A percentile compares a stretch with the other conserved stretches of the same genome.
Conservation (phyloP, 169 alveolate genomes). For the Eimeria acervulina region DNA sequence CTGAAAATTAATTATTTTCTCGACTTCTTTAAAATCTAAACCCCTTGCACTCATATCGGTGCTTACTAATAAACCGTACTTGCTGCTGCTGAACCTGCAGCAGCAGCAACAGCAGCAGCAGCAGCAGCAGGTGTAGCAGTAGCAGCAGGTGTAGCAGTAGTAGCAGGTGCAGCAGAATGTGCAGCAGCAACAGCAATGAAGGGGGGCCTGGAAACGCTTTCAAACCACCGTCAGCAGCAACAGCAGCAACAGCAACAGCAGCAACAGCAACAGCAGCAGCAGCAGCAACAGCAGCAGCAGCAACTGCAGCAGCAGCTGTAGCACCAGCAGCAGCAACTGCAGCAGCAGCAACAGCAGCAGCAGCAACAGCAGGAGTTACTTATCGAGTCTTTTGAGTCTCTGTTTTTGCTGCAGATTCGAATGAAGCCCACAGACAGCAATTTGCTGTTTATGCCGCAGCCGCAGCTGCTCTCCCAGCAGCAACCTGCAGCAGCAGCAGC, state of each 20-base stretch:
- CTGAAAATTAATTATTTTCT: conserved; percentile 96
- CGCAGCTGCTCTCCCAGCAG: conserved; percentile 26
- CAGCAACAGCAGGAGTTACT: not conserved
- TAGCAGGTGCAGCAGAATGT: conserved; percentile 27
- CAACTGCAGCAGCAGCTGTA: not conserved
- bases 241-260: conserved; percentile 84
- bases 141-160: conserved; percentile 91
- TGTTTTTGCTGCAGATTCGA: conserved; percentile 76
- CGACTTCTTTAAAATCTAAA: conserved; percentile 97
- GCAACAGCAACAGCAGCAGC: not conserved
- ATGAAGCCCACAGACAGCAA: conserved; percentile 65
- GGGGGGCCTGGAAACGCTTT: too few species aligned
- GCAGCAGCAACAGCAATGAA: not conserved
- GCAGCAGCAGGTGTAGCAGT: too few species aligned
- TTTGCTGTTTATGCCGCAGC: not conserved
- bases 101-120: too few species aligned
- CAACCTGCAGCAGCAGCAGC: conserved; percentile 24
- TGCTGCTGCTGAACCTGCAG: conserved; percentile 85
- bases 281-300: not conserved
- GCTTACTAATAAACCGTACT: conserved; percentile 93
- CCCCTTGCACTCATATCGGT: conserved; percentile 99
- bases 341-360: not conserved
- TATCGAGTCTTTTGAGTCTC: conserved; percentile 72
- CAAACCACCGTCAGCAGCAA: too few species aligned
- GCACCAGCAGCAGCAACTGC: not conserved